A percentile compares a stretch with the other conserved stretches of the same genome.
These are phyloP conservation scores for Ceratocystis papillata DNA, from an alignment of 2,329 filamentous ascomycete species.

Conservation along the genomic window DNA sequence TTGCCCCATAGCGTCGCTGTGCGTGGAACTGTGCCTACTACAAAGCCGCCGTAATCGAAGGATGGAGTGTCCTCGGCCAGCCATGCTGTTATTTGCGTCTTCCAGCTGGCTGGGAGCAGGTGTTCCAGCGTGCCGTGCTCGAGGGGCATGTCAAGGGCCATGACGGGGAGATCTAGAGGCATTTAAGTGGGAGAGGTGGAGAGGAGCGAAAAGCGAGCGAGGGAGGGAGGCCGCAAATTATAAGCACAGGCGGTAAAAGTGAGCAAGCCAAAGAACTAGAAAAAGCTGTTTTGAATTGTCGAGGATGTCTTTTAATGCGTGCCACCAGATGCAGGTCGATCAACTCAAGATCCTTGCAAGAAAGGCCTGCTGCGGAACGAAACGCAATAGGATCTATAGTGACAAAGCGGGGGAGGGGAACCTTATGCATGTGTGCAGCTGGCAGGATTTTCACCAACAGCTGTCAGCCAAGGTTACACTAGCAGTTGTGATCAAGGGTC, in stretches of 20 bases:
- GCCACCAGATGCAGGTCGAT: background rate
- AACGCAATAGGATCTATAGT: conserved; percentile 4
- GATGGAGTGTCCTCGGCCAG: conserved; percentile 92
- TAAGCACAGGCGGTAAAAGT: too few species aligned
- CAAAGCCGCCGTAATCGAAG: conserved; percentile 94
- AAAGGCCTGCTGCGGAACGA: background rate
- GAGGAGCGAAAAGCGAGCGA: background rate
- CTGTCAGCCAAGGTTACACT: background rate
- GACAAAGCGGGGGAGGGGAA: background rate
- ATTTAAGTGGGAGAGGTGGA: background rate
- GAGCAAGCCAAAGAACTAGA: too few species aligned
- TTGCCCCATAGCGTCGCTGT: conserved; percentile 59
- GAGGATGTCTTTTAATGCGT: background rate
- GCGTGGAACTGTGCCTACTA: conserved; percentile 62
- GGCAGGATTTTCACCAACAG: background rate
- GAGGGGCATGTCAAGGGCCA: conserved; percentile 23
- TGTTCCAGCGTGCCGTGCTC: conserved; percentile 44
- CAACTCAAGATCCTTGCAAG: conserved; percentile 1
- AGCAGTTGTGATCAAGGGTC: background rate
- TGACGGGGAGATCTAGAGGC: conserved; percentile 21
- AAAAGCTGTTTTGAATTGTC: too few species aligned
- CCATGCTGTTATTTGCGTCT: conserved; percentile 69
- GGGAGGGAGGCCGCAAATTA: background rate
- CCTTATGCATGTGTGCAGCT: background rate
- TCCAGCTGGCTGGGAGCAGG: conserved; percentile 77